phyloP scores from a whole-genome alignment of 2,329 filamentous ascomycete genomes.

The Neofusicoccum umdonicola region DNA sequence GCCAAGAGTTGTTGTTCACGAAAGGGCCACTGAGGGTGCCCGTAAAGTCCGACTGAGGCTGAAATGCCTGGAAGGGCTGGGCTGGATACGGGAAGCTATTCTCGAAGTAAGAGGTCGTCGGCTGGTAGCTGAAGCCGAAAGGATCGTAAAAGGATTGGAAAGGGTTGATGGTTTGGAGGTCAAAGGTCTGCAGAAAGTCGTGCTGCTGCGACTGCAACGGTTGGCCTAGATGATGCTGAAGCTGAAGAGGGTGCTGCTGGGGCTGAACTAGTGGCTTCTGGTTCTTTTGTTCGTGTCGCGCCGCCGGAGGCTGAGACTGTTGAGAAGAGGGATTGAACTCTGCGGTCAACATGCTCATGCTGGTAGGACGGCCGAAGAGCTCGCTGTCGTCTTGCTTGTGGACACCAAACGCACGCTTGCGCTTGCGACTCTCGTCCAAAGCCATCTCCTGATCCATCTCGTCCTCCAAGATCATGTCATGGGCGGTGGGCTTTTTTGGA shows the following conservation, averaged over 20 bases:
- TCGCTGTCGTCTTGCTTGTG: constrained; percentile 39
- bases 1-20: neutral
- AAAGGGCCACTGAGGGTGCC: neutral
- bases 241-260: neutral
- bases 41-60: neutral
- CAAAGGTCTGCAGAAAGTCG: neutral
- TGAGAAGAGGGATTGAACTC: constrained; percentile 23
- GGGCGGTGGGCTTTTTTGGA: neutral
- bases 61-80: neutral
- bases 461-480: constrained; percentile 23
- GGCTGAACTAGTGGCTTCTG: neutral
- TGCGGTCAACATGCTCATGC: constrained; percentile 35
- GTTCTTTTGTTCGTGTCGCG: no score
- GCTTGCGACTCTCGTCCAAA: constrained; percentile 32
- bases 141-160: neutral
- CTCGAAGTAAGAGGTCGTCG: neutral
- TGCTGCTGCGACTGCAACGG: neutral
- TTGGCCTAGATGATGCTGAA: neutral
- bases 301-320: neutral
- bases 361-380: constrained; percentile 31
- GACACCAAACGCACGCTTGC: constrained; percentile 40
- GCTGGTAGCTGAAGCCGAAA: neutral
- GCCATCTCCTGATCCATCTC: constrained; percentile 32
- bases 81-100: neutral
- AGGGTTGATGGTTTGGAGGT: neutral